Conservation (phyloP, 768 basidiomycete species). For the Arthromyces matolae region DNA sequence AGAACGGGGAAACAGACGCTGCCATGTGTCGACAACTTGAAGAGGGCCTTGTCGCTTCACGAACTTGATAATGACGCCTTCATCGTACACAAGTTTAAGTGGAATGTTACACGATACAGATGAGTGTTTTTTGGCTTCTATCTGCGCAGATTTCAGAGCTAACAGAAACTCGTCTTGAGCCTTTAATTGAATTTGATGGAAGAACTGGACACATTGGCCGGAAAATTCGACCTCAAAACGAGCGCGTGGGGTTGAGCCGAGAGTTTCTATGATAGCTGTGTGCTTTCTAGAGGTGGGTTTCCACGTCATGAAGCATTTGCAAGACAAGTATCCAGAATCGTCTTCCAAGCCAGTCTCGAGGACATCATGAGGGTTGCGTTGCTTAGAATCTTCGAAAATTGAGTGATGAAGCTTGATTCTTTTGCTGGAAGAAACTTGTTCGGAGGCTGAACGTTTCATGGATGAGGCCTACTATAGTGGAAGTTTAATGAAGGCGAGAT, state of each 20-base stretch:
- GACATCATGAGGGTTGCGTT: conserved; percentile 30
- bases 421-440: not conserved
- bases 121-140: conserved; percentile 25
- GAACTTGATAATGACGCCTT: conserved; percentile 42
- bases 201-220: conserved; percentile 27
- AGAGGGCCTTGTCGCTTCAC: conserved; percentile 24
- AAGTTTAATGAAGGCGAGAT: not conserved
- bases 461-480: not conserved
- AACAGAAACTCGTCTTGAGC: conserved; percentile 41
- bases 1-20: conserved; percentile 25
- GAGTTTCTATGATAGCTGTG: conserved; percentile 29
- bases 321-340: conserved; percentile 37
- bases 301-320: conserved; percentile 45
- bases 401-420: conserved; percentile 6
- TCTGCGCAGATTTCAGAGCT: conserved; percentile 40
- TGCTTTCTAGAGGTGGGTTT: conserved; percentile 24
- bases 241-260: conserved; percentile 19
- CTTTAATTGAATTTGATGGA: conserved; percentile 35
- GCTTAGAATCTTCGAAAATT: conserved; percentile 21
- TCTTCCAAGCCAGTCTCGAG: conserved; percentile 22
- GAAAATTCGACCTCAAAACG: conserved; percentile 39
- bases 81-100: conserved; percentile 37
- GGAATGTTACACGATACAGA: conserved; percentile 33
- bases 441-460: conserved; percentile 11
- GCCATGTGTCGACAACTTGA: conserved; percentile 37